Base-by-base conservation (phyloP, 805 yeast species). In the Candida mattraensis region DNA sequence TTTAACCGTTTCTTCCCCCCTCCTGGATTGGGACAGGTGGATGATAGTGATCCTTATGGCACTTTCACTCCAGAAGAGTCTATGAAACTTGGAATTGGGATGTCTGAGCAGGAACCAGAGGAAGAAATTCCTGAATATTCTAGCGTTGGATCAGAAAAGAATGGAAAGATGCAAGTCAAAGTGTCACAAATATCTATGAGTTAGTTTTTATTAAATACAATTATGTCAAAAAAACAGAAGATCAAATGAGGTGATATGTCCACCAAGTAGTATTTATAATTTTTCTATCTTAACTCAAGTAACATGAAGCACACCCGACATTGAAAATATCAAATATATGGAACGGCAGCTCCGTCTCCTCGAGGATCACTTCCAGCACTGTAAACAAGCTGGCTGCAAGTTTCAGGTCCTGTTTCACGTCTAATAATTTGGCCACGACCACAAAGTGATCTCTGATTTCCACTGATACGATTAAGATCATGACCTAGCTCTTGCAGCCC, bases 331-430 rank as follows among this genome's bases (percentile, higher is more conserved):
- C n/a, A n/a, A n/a, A n/a, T n/a, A n/a, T n/a, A 61, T 5, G 87
- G 79, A 11, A 73, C 73, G 9, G 91, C 80, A 3, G 83, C 83
- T 6, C 94, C 94, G 56, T 85, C 95, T 12, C 89, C 94, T 35
- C 95, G 69, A 12, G 68, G 72, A 47, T 85, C 95, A 37, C 84
- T 76, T 2, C 94, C 95, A 8, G 76, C 94, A 24, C 80, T 65
- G 54, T 75, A 80, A 2, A 79, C 69, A 23, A 72, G 56, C n/a
- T n/a, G n/a, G n/a, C n/a, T n/a, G n/a, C n/a, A n/a, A 24, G 43
- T 45, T 21, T 49, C 52, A 14, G 34, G 30, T 1, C 30, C 29
- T 4, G 66, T 54, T 11, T 63, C 69, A 36, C 67, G 72, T 51
- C 68, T 69, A 39, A 85, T 83, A 31, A 86, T 73, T 56, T 86